Evolutionary conservation across 768 basidiomycete species (phyloP), one percentile per base, ranked within the genome.

Genomic region (Cystofilobasidium capitatum): DNA sequence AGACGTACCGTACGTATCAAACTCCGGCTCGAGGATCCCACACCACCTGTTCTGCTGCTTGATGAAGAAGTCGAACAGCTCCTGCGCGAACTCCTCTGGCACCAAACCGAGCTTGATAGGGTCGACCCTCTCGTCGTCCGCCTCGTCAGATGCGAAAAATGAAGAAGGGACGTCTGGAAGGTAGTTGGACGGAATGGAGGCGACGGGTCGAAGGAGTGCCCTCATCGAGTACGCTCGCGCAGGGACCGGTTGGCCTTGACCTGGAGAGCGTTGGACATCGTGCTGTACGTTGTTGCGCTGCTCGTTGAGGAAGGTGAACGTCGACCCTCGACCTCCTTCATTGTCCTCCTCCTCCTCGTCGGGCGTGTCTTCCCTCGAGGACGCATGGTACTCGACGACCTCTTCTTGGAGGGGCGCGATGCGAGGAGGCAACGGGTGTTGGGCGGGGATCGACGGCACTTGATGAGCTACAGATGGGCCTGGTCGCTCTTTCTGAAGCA

Each of bases 281-380:
- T 12, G 51, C 31, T 26, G 51, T n/a, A 55, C 22, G 51, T 10
- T 9, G 51, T 24, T n/a, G 13, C 51, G n/a, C n/a, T n/a, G n/a
- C n/a, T 55, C 51, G 31, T 55, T 55, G 10, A 55, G 31, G 51
- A 55, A 55, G 13, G 51, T 55, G 51, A 55, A 55, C 22, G 51
- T 55, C 51, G 51, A n/a, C 13, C 51, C 51, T 9, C 51, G 51
- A 13, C 51, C 31, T 12, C 31, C 51, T 9, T 26, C 22, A 13
- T 26, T n/a, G 31, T 12, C 13, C 31, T 55, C 31, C 22, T 55
- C 31, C 10, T 9, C 31, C 51, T n/a, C n/a, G n/a, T 24, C 22
- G 22, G 51, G 31, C 22, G 51, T 13, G 51, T 55, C 51, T 12
- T 33, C 51, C 24, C 51, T 12, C 10, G 51, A 55, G 10, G 51